Conservation (phyloP, 176 grass and related monocot genomes). For the Thalia dealbata region DNA sequence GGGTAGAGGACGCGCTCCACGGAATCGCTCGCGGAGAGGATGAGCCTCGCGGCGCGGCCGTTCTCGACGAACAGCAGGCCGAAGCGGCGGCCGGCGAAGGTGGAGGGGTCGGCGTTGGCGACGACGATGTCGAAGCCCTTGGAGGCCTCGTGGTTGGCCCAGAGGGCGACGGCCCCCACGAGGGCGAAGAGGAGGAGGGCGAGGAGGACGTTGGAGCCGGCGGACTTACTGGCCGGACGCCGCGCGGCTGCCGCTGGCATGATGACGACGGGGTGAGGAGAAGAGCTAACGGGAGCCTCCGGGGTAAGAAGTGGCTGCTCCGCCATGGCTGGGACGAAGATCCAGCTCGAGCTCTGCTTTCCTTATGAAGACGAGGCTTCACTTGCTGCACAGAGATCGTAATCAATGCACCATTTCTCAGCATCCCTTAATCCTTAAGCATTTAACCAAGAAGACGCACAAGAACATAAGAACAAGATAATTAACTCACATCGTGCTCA, state of each 20-base stretch:
- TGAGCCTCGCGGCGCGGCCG: slow-evolving; percentile 7
- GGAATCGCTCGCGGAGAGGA: slow-evolving; percentile 13
- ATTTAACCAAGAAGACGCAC: too few relatives aligned
- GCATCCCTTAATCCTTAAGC: too few relatives aligned
- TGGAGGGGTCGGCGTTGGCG: not conserved
- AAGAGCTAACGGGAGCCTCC: too few relatives aligned
- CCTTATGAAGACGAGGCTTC: too few relatives aligned
- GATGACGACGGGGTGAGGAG: too few relatives aligned
- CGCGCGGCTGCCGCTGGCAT: too few relatives aligned
- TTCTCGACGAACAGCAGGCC: slow-evolving; percentile 27
- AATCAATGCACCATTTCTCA: too few relatives aligned
- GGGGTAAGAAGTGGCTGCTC: not conserved
- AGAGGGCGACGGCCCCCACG: not conserved
- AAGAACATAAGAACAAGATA: too few relatives aligned
- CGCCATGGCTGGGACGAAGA: not conserved
- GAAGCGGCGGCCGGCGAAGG: slow-evolving; percentile 10
- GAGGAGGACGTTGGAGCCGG: not conserved
- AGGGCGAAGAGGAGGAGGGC: not conserved
- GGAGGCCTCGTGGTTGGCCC: not conserved
- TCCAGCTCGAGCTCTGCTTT: too few relatives aligned
- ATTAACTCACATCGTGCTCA: too few relatives aligned
- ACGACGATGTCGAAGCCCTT: slow-evolving; percentile 21
- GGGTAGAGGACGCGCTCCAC: slow-evolving; percentile 18
- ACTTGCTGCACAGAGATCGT: too few relatives aligned
- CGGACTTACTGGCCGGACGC: too few relatives aligned